Base-by-base conservation (phyloP, 1,284 basidiomycete species). In the Sanghuangporus sanghuang region DNA sequence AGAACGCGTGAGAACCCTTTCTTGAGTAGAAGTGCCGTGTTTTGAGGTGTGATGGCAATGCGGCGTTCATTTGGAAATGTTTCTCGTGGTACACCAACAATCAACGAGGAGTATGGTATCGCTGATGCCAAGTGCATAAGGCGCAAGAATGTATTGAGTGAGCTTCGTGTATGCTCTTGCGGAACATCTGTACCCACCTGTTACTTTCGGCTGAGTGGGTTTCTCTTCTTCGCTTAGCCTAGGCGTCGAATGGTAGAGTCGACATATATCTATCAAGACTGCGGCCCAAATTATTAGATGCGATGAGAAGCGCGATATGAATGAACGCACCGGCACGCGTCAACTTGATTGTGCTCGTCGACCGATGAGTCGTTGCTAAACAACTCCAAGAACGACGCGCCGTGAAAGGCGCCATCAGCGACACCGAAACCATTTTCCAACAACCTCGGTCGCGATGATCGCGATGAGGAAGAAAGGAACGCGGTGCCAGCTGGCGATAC, bases 21-120 rank as follows among this genome's bases (percentile, higher is more conserved):
- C 79, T 94, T 94, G 64, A 85, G 81, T 44, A 94, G 78, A 12
- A 89, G 71, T 4, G 84, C 78, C 8, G 85, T 84, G 70, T 93
- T 92, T 69, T 87, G 82, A 4, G 92, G 92, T 0, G 92, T 92
- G 16, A 94, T 76, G 46, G 91, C 83, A 44, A 93, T 90, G 59
- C 92, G 86, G 63, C 86, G 81, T 73, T 94, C 92, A 67, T 86
- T 82, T 2, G 87, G 85, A 70, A 83, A 93, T 27, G 81, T 80
- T 73, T 94, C 92, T 61, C 81, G 80, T 8, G 91, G 91, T 27
- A 91, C 83, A 44, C 92, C 92, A 67, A 94, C 79, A n/a, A 82
- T 85, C 53, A 94, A 78, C 27, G 85, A 81, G 1, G 86, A 82
- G 74, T 93, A 94, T 21, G 89, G 86, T 62, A 79, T 79, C 21